phyloP scores from a whole-genome alignment of 495 filamentous ascomycete species.

The Penicillium silybi region DNA sequence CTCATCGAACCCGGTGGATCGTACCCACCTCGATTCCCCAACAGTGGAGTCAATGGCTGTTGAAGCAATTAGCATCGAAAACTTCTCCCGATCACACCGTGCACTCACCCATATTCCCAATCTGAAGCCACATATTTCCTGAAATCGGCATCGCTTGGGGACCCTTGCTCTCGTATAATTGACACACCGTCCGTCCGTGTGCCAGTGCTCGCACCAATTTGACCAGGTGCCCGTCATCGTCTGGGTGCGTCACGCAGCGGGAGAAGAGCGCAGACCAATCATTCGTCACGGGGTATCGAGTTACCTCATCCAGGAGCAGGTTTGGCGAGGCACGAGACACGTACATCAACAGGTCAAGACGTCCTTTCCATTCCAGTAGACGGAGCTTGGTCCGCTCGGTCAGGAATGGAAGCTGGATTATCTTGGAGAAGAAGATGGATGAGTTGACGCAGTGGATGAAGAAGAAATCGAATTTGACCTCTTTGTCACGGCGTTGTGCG shows the following conservation, averaged over 20 bases:
- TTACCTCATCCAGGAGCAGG: conserved; percentile 52
- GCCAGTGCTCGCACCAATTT: conserved; percentile 70
- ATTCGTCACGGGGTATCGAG: conserved; percentile 38
- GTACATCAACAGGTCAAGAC: conserved; percentile 66
- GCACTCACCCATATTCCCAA: conserved; percentile 57
- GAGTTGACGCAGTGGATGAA: conserved; percentile 65
- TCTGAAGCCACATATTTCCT: conserved; percentile 65
- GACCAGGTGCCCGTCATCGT: conserved; percentile 75
- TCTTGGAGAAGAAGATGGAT: conserved; percentile 58
- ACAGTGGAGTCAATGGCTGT: conserved; percentile 34
- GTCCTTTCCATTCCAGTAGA: conserved; percentile 71
- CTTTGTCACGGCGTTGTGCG: conserved; percentile 59
- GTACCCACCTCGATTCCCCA: conserved; percentile 28
- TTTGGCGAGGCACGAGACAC: conserved; percentile 55
- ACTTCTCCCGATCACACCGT: neutral
- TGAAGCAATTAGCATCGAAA: conserved; percentile 8
- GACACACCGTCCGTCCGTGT: conserved; percentile 50
- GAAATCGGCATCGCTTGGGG: conserved; percentile 47
- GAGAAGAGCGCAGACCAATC: conserved; percentile 56
- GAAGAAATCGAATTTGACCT: conserved; percentile 77
- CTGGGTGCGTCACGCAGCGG: conserved; percentile 43
- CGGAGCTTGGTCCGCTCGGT: conserved; percentile 51
- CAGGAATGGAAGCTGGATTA: conserved; percentile 37
- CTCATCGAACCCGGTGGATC: conserved; percentile 35
- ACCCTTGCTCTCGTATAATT: conserved; percentile 35